Evolutionary conservation across 139 green algal species (phyloP), one percentile per base, ranked within the genome.

Genomic region (Volvox africanus): DNA sequence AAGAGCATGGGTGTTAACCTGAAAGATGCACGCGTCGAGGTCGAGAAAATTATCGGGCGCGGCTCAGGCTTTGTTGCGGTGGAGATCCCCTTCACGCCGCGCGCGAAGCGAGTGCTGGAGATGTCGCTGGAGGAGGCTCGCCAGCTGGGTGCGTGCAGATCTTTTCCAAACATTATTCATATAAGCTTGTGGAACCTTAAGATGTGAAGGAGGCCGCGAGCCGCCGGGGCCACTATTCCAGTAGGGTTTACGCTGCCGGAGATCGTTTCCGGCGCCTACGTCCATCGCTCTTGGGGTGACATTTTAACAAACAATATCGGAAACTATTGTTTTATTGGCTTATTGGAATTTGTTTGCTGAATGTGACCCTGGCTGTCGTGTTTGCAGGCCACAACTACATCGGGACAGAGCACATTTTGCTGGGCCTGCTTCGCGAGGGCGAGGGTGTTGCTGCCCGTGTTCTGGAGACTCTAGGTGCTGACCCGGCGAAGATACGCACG

Each of bases 1-100:
- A 99, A 99, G 96, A 97, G 94, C 69, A 98, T 99, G 98, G 98
- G 98, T 30, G 97, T 99, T 36, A 99, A 98, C 92, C 95, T 99
- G 5, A 99, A 99, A 95, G 92, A 92, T 85, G 98, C 98, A 17
- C 97, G 98, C 50, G 95, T 99, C 19, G 98, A 99, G 95, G 98
- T 99, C 1, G 98, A 99, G 95, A 99, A 99, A 94, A 98, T 99
- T 92, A 99, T 99, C 90, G 98, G 98, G 44, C 95, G 98, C 16
- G 98, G 98, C 92, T 97, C 92, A 50, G 98, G 98, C 24, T 99
- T 99, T 85, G 98, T 99, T 12, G 98, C 98, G 9, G 98, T 99
- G 24, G 98, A 99, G 91, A 99, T 99, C 93, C 98, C 98, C 26
- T 99, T 99, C 95, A 99, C 98, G 2, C 98, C 98, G 0, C 95